These are phyloP conservation scores for Scedosporium apiospermum DNA, from an alignment of 2,329 filamentous ascomycete genomes.

Conservation along the genomic window DNA sequence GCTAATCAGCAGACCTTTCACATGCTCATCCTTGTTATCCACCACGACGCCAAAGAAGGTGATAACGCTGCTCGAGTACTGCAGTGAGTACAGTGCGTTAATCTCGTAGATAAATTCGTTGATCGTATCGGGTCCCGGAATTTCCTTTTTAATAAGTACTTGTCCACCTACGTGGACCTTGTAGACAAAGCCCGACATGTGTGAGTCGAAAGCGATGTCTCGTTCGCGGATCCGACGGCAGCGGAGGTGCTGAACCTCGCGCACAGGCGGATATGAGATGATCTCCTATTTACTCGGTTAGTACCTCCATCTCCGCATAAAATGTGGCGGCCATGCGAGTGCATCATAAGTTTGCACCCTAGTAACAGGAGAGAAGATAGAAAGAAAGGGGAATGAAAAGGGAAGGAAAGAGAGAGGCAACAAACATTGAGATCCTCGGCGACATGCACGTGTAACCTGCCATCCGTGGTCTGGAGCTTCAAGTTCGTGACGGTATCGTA, in stretches of 20 bases:
- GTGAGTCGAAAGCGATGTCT: constrained; percentile 75
- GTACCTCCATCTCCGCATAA: not conserved
- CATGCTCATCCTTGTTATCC: constrained; percentile 71
- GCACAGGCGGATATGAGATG: constrained; percentile 70
- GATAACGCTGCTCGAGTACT: constrained; percentile 68
- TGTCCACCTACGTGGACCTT: constrained; percentile 65
- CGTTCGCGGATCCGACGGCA: constrained; percentile 60
- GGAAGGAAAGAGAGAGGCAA: constrained; percentile 11
- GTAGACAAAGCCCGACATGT: constrained; percentile 96
- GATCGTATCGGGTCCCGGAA: constrained; percentile 87
- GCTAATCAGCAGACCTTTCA: constrained; percentile 84
- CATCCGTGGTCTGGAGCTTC: constrained; percentile 81
- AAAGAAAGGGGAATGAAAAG: not conserved
- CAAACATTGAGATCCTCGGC: constrained; percentile 83
- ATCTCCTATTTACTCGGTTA: constrained; percentile 50
- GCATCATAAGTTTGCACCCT: not conserved
- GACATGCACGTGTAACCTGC: constrained; percentile 87
- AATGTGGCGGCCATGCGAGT: no score
- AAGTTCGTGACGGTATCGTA: constrained; percentile 94
- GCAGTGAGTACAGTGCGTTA: constrained; percentile 77
- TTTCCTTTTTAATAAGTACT: constrained; percentile 91
- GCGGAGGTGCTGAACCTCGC: constrained; percentile 63
- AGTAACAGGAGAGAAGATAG: constrained; percentile 1
- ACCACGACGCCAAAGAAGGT: constrained; percentile 80
- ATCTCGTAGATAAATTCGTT: constrained; percentile 98